Evolutionary conservation across 345 rosid species (phyloP), one percentile per base, ranked within the genome.

Genomic region (Clarkia xantiana): DNA sequence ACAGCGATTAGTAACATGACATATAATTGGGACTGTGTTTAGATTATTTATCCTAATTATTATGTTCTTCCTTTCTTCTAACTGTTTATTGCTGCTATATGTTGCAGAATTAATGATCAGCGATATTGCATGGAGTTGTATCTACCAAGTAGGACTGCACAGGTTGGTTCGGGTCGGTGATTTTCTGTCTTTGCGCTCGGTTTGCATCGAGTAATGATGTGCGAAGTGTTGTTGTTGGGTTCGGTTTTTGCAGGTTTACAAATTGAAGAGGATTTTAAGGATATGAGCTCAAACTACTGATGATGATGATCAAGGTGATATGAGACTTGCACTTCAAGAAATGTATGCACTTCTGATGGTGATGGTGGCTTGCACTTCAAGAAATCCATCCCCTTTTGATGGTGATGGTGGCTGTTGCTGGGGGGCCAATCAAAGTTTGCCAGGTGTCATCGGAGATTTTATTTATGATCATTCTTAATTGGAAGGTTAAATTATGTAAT

Each of bases 81-180:
- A 36, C 58, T 45, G 52, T 59, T 51, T 48, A 16, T 59, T 48
- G 39, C 34, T 38, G 47, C 36, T 29, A 45, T 42, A 71, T 13
- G 60, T 23, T 23, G 53, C 81, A 91, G 98, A 65, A 77, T 64
- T 67, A 96, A 86, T 66, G 82, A 94, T 59, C 74, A 67, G 42
- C 71, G 65, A 58, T 74, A 76, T 61, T 81, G 85, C 89, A 66
- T 86, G 62, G 85, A 81, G 64, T 75, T 84, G 56, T 71, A 67
- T 69, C 64, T 91, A 52, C 96, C 96, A 40, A 68, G 81, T 73
- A 78, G 96, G 69, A 84, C 87, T 62, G 96, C 94, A 22, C 98
- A 86, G 80, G 98, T 58, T 23, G 40, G 53, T 83, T 25, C 96
- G 84, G 80, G 96, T 57, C 14, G 38, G 53, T 83, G 10, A 49